Evolutionary conservation across 2,329 filamentous ascomycete genomes (phyloP), one percentile per base, ranked within the genome.

Genomic region (Trichoderma brevicompactum): DNA sequence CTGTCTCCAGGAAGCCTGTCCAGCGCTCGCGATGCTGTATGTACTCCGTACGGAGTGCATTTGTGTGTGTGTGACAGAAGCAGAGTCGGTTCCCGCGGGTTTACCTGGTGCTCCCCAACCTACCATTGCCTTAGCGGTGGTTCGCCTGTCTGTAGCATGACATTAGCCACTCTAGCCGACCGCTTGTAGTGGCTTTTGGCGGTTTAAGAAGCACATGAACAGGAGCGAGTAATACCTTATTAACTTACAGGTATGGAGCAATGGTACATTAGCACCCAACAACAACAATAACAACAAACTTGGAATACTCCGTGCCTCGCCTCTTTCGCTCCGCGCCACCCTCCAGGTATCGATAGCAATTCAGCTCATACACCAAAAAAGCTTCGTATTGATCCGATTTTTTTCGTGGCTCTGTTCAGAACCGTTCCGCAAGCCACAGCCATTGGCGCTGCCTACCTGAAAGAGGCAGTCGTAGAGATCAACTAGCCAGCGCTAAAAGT

Each of bases 381-480:
- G n/a, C 50, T 36, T 38, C 50, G 50, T 53, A 38, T 53, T 23
- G 48, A 50, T 28, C 48, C 48, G 46, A 15, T 32, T 34, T 50
- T 36, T 38, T 38, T 53, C 34, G 50, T 38, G 34, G 50, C 50
- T 23, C 34, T 53, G 49, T 9, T 32, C 34, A 49, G 9, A 28
- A 19, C 46, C 23, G 19, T 13, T 49, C 19, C 46, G 28, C 34
- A 34, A 34, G 50, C 50, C 50, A 53, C 50, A 38, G 34, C 32
- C 34, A 52, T 52, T 52, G 50, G 50, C 50, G 32, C 34, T 32
- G 49, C 28, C 32, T 52, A 34, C 32, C 49, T 52, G 32, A 52
- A 52, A 52, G 32, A 53, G 49, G 34, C 49, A 53, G 49, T 38
- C 49, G 49, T 53, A 19, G 49, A 53, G 49, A 38, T 53, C 49